Conservation (phyloP, 768 basidiomycete species). For the Naganishia kalamii region DNA sequence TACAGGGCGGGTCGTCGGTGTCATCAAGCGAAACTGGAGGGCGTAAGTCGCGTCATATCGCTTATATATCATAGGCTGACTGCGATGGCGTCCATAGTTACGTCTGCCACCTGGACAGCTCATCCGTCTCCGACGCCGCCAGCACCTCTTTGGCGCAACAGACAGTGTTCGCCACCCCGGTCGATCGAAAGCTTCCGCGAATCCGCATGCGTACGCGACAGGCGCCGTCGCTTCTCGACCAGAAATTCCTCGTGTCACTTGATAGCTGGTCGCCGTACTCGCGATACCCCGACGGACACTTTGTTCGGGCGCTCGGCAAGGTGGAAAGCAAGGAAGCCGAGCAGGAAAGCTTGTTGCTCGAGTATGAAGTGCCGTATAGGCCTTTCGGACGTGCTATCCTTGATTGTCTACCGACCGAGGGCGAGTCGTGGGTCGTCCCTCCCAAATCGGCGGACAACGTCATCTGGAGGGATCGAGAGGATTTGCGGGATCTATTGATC, state of each 20-base stretch:
- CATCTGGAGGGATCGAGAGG: constrained; percentile 77
- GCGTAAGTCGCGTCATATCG: constrained; percentile 56
- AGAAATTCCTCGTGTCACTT: constrained; percentile 93
- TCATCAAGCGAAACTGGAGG: constrained; percentile 93
- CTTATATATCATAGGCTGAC: no score
- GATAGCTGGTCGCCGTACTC: constrained; percentile 84
- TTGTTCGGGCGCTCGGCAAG: constrained; percentile 83
- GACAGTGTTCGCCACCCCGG: constrained; percentile 89
- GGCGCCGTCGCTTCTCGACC: constrained; percentile 74
- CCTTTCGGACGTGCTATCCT: constrained; percentile 94
- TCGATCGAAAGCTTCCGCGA: constrained; percentile 82
- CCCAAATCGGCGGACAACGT: constrained; percentile 55
- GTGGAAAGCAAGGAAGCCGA: constrained; percentile 94
- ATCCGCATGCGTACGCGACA: constrained; percentile 93
- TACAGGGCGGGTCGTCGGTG: constrained; percentile 82
- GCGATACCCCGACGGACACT: constrained; percentile 92
- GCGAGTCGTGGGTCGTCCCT: constrained; percentile 88
- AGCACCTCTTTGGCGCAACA: constrained; percentile 66
- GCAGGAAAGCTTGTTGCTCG: constrained; percentile 82
- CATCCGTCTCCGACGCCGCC: constrained; percentile 72
- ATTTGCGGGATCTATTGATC: constrained; percentile 73
- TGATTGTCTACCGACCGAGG: constrained; percentile 80
- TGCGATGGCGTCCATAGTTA: constrained; percentile 52
- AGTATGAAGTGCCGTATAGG: constrained; percentile 91
- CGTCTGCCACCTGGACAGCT: constrained; percentile 89